phyloP scores from a whole-genome alignment of 1,139 yeast species.

The Yamadazyma taylorii region DNA sequence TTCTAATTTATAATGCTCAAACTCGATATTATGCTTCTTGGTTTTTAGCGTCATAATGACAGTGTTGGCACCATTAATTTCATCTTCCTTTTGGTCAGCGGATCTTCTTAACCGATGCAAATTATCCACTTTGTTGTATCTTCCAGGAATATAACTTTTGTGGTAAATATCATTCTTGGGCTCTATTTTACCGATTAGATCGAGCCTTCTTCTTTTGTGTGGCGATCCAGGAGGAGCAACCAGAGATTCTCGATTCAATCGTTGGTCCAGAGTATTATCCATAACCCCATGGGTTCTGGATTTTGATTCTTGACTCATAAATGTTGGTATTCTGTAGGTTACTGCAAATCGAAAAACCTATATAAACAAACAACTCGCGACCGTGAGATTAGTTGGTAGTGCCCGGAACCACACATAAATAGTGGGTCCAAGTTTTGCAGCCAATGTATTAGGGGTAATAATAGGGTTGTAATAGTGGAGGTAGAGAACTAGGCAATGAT shows the following conservation, averaged over 20 bases:
- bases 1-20: conserved; percentile 40
- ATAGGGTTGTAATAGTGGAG: no score
- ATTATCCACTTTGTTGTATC: conserved; percentile 14
- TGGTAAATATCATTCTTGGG: conserved; percentile 1
- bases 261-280: conserved; percentile 4
- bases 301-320: no score
- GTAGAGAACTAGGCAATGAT: no score
- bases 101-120: conserved; percentile 11
- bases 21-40: conserved; percentile 34
- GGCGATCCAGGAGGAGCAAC: conserved; percentile 6
- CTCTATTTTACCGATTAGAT: background rate
- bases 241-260: conserved; percentile 6
- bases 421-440: no score
- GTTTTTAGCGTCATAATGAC: conserved; percentile 35
- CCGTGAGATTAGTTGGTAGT: background rate
- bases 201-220: conserved; percentile 9
- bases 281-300: background rate
- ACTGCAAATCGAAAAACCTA: no score
- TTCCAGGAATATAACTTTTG: conserved; percentile 15
- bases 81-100: conserved; percentile 14
- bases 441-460: no score
- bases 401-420: no score
- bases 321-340: no score
- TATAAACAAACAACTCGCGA: conserved; percentile 4
- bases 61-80: conserved; percentile 18